Conservation (phyloP, 495 filamentous ascomycete genomes). For the Penicillium antarcticum region DNA sequence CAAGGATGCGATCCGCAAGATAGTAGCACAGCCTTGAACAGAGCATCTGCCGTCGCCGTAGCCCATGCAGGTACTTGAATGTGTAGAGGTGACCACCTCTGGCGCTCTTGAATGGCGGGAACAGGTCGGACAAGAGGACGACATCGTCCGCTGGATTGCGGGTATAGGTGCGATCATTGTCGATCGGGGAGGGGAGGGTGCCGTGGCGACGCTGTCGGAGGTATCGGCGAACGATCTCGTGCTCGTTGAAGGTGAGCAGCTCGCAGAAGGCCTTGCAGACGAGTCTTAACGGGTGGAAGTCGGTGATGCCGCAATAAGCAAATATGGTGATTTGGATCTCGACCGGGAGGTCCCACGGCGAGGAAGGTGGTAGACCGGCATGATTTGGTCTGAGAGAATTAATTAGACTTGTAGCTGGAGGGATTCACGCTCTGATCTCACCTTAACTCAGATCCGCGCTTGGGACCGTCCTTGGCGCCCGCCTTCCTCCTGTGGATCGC, state of each 20-base stretch:
- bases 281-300: constrained; percentile 37
- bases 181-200: constrained; percentile 43
- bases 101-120: constrained; percentile 41
- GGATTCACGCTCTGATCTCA: constrained; percentile 5
- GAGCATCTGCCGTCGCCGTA: constrained; percentile 37
- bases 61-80: constrained; percentile 37
- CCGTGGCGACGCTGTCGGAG: constrained; percentile 44
- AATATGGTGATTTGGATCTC: constrained; percentile 47
- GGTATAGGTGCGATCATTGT: constrained; percentile 39
- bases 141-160: constrained; percentile 44
- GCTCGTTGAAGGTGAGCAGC: constrained; percentile 37
- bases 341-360: constrained; percentile 42
- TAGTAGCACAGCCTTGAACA: constrained; percentile 42
- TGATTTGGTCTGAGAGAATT: constrained; percentile 7
- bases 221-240: constrained; percentile 39
- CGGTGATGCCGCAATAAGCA: constrained; percentile 36
- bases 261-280: constrained; percentile 39
- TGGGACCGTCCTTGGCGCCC: constrained; percentile 20
- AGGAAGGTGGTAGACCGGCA: constrained; percentile 19
- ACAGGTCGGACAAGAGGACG: constrained; percentile 44
- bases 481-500: constrained; percentile 31
- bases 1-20: constrained; percentile 43
- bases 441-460: constrained; percentile 19
- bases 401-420: background rate
- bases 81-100: constrained; percentile 45